These are phyloP conservation scores for Nepenthes mirabilis DNA, from an alignment of 148 eudicot species.

Conservation along the genomic window DNA sequence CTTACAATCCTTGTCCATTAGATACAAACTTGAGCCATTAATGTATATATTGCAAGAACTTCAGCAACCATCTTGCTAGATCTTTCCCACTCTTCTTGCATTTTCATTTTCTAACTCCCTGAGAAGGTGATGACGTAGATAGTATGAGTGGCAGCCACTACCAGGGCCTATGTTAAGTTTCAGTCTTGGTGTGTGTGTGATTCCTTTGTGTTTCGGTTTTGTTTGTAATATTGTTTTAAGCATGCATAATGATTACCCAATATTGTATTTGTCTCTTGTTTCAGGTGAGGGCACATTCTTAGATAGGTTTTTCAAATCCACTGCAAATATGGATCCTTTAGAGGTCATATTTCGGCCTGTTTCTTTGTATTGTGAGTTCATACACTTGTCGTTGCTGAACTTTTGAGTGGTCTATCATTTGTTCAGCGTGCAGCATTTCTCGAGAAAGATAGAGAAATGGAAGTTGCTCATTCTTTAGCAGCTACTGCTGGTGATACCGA, in stretches of 20 bases:
- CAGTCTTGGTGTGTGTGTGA: too few species aligned
- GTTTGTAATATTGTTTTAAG: background rate
- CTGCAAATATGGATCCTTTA: constrained; percentile 56
- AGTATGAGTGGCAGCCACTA: too few species aligned
- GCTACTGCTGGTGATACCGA: constrained; percentile 92
- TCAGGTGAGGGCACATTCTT: constrained; percentile 76
- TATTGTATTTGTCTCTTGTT: background rate
- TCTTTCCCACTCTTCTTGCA: too few species aligned
- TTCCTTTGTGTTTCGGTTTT: too few species aligned
- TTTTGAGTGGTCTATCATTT: background rate
- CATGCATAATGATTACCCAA: background rate
- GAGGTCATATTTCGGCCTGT: constrained; percentile 36
- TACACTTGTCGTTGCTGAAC: background rate
- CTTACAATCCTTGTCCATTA: too few species aligned
- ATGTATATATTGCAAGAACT: too few species aligned
- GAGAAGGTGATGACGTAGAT: too few species aligned
- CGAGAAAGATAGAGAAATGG: constrained; percentile 89
- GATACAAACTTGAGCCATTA: too few species aligned
- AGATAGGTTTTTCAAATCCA: constrained; percentile 76
- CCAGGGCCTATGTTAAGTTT: too few species aligned
- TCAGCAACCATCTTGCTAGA: too few species aligned
- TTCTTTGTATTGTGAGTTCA: background rate
- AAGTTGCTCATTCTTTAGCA: constrained; percentile 87
- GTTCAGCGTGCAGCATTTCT: constrained; percentile 85
- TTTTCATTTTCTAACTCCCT: too few species aligned